These are phyloP conservation scores for Plantago lanceolata DNA, from an alignment of 305 asterid genomes.

Conservation along the genomic window DNA sequence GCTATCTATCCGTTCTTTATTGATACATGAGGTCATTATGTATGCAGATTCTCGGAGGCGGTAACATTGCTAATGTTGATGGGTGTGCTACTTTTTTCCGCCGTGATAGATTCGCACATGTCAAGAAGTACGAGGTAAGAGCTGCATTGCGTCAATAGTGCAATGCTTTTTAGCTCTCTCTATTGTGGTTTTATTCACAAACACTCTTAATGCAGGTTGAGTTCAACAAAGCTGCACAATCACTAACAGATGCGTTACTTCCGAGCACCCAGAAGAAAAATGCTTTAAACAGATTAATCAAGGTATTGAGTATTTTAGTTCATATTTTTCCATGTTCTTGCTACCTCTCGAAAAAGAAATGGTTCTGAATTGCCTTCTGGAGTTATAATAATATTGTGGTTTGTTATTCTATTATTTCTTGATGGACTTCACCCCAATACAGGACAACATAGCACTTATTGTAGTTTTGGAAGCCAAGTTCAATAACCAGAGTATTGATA, in stretches of 20 bases:
- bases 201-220: slow-evolving; percentile 61
- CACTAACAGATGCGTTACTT: slow-evolving; percentile 77
- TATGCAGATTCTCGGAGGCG: slow-evolving; percentile 56
- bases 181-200: slow-evolving; percentile 11
- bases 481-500: slow-evolving; percentile 72
- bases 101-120: slow-evolving; percentile 89
- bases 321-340: slow-evolving; percentile 14
- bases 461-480: slow-evolving; percentile 89
- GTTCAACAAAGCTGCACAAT: slow-evolving; percentile 97
- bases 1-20: slow-evolving; percentile 14
- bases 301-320: slow-evolving; percentile 40
- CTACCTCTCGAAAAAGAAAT: not conserved
- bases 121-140: slow-evolving; percentile 89
- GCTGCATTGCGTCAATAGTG: slow-evolving; percentile 7
- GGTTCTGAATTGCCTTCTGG: slow-evolving; percentile 1
- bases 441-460: slow-evolving; percentile 94
- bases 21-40: slow-evolving; percentile 18
- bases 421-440: slow-evolving; percentile 20
- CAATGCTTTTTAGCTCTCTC: slow-evolving; percentile 17
- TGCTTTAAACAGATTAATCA: slow-evolving; percentile 78
- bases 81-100: slow-evolving; percentile 99
- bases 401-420: slow-evolving; percentile 9
- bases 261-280: slow-evolving; percentile 78
- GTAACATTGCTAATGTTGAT: slow-evolving; percentile 53
- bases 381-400: slow-evolving; percentile 9